phyloP scores from a whole-genome alignment of 352 stramenopile species.

The Phytophthora multivora region DNA sequence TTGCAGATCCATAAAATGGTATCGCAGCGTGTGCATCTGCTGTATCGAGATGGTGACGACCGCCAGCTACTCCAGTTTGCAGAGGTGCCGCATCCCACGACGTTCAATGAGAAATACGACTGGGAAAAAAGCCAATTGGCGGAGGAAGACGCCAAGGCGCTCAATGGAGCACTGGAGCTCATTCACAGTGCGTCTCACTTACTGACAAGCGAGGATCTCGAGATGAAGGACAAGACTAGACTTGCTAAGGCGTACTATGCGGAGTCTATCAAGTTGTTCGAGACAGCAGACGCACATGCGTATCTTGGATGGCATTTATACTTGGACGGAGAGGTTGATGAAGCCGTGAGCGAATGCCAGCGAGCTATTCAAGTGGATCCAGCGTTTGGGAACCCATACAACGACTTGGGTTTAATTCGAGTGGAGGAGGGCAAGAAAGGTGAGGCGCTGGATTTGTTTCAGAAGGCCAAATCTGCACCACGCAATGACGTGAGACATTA shows the following conservation, averaged over 20 bases:
- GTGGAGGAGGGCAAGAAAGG: constrained; percentile 61
- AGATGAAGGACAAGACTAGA: constrained; percentile 48
- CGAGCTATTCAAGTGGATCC: constrained; percentile 72
- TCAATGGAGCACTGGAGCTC: constrained; percentile 59
- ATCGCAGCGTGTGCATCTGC: constrained; percentile 65
- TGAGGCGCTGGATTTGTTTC: constrained; percentile 61
- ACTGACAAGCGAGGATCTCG: constrained; percentile 47
- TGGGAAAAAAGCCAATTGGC: constrained; percentile 39
- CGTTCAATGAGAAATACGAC: constrained; percentile 62
- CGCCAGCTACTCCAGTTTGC: constrained; percentile 47
- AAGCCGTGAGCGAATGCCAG: constrained; percentile 58
- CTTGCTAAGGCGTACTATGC: constrained; percentile 72
- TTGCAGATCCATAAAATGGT: constrained; percentile 70
- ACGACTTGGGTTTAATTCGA: constrained; percentile 71
- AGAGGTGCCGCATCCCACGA: constrained; percentile 29
- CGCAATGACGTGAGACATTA: constrained; percentile 78
- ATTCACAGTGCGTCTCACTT: constrained; percentile 56
- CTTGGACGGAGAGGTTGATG: constrained; percentile 59
- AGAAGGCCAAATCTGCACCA: constrained; percentile 60
- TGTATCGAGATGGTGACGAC: constrained; percentile 56
- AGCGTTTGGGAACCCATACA: constrained; percentile 73
- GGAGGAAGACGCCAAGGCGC: constrained; percentile 27
- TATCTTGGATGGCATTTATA: constrained; percentile 77
- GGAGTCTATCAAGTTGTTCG: constrained; percentile 68
- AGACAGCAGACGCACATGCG: constrained; percentile 70